A percentile compares a stretch with the other conserved stretches of the same genome.
These are phyloP conservation scores for Sporothrix inflata DNA, from an alignment of 2,329 filamentous ascomycete genomes.

Conservation along the genomic window DNA sequence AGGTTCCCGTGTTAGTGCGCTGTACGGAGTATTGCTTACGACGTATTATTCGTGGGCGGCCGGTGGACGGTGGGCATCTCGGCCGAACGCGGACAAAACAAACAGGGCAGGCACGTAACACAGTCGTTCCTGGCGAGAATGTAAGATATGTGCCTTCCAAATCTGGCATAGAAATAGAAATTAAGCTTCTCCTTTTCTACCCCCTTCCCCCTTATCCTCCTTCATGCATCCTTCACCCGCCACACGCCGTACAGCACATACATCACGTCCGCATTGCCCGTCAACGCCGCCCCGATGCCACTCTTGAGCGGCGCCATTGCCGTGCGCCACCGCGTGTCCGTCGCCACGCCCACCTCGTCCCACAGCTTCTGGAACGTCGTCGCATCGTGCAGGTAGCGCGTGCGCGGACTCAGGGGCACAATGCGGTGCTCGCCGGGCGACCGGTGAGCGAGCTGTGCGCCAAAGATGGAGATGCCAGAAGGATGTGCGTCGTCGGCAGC, in stretches of 20 bases:
- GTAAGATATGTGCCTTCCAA: not conserved
- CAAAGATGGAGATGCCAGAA: slow-evolving; percentile 30
- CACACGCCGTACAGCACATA: slow-evolving; percentile 1
- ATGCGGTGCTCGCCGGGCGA: slow-evolving; percentile 33
- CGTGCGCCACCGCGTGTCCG: slow-evolving; percentile 36
- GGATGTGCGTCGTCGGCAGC: not conserved
- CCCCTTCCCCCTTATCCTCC: not conserved
- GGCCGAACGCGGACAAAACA: slow-evolving; percentile 23
- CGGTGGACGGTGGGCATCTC: not conserved
- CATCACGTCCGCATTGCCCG: not conserved
- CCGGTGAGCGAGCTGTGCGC: slow-evolving; percentile 38
- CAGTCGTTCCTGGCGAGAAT: not conserved
- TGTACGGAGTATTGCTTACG: not conserved
- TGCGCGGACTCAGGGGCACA: slow-evolving; percentile 30
- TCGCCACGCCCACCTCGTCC: slow-evolving; percentile 41
- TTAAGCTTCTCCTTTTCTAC: not conserved
- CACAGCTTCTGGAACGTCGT: slow-evolving; percentile 47
- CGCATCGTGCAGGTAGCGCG: slow-evolving; percentile 45
- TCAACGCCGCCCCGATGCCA: not conserved
- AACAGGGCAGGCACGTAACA: not conserved
- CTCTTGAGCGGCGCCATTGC: not conserved
- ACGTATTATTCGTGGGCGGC: not conserved
- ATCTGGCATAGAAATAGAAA: not conserved
- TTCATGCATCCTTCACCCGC: not conserved
- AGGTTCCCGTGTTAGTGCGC: not conserved